Percentiles rank a stretch among this genome's conserved stretches.
phyloP scores from a whole-genome alignment of 257 asterid genomes.

The Echium plantagineum region DNA sequence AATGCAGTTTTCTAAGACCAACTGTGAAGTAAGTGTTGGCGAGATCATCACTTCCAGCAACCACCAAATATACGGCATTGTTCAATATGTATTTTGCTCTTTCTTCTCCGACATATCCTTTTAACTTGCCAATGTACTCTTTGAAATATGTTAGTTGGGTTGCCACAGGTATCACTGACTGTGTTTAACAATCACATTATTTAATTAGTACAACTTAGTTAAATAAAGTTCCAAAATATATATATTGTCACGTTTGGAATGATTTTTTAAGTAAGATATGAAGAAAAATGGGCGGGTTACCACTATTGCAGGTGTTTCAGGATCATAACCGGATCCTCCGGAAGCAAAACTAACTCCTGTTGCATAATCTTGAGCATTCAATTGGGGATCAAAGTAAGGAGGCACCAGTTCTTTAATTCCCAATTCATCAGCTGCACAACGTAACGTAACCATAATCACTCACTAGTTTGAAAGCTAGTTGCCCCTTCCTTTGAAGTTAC shows the following conservation, averaged over 20 bases:
- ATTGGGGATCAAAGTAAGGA: constrained; percentile 55
- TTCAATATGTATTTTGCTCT: constrained; percentile 25
- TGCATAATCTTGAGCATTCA: constrained; percentile 33
- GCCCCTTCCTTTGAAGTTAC: too few species aligned
- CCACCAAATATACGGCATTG: constrained; percentile 38
- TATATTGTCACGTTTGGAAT: too few species aligned
- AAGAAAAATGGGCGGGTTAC: constrained; percentile 8
- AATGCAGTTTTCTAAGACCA: constrained; percentile 24
- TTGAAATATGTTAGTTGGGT: constrained; percentile 46
- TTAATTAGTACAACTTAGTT: background rate
- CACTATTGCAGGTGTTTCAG: constrained; percentile 33
- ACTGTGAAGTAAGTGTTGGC: constrained; percentile 68
- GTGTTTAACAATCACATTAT: constrained; percentile 2
- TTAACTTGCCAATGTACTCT: constrained; percentile 52
- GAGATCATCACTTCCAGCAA: constrained; percentile 72
- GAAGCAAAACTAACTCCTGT: constrained; percentile 88
- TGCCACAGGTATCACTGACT: constrained; percentile 48
- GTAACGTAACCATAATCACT: background rate
- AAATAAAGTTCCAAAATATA: too few species aligned
- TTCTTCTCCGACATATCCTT: constrained; percentile 46
- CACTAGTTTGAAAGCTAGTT: too few species aligned
- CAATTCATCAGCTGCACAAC: constrained; percentile 45
- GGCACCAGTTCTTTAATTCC: constrained; percentile 49
- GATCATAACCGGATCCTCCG: constrained; percentile 71
- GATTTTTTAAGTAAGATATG: too few species aligned